Base-by-base conservation (phyloP, 1,284 basidiomycete species). In the Boletellus sp. region DNA sequence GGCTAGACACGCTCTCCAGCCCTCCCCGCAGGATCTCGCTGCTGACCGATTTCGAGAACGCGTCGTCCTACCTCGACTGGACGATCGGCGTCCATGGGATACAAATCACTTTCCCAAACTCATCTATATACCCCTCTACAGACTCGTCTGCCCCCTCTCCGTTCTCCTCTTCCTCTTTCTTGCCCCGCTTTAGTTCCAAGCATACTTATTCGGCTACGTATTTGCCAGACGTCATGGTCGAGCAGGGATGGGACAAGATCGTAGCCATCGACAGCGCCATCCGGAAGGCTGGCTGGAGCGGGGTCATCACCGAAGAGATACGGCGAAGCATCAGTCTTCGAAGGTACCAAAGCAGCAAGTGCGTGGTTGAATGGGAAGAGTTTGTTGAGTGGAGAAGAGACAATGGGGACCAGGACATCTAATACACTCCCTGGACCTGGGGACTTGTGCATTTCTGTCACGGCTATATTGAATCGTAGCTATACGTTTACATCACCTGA, bases 181-280 rank as follows among this genome's bases (percentile, higher is more conserved):
- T 86, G 38, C 78, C 81, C 26, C 74, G 74, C 44, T 55, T 79
- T 36, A 70, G 71, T 16, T 74, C 76, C 38, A 79, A 70, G 59
- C 78, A 79, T 46, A 73, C 74, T 3, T 83, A 96, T 54, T 82
- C 82, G 4, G 94, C 94, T 3, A 95, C 91, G 1, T 99, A 96
- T 67, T 77, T 99, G n/a, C 95, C 95, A 3, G 87, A 98, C 50
- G 87, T 99, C 43, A 86, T 90, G 33, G 79, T 84, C 1, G 92
- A 92, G 40, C 95, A 98, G 69, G 93, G 91, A 3, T 99, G 95
- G 95, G 80, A 84, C 48, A 88, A 89, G 73, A 72, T 84, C 43
- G 89, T 96, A 63, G 86, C 95, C 2, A 73, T 99, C 35, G 85
- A 94, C 57, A 91, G 84, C 57, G 92, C 93, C 13, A 93, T 98